Base-by-base conservation (phyloP, 352 stramenopile species). In the Pythium diclinum region DNA sequence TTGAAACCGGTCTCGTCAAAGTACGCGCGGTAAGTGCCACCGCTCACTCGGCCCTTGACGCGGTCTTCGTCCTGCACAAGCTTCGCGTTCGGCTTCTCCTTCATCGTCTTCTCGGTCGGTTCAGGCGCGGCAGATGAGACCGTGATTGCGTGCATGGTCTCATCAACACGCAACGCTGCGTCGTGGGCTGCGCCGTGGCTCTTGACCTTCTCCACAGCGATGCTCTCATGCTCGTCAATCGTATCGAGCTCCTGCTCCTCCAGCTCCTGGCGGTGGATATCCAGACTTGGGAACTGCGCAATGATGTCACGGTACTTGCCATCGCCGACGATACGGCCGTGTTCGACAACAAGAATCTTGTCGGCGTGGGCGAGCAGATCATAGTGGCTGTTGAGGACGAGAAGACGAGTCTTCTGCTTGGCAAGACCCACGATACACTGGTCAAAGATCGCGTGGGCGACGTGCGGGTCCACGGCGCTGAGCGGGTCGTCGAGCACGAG, bases 331-430 rank as follows among this genome's bases (percentile, higher is more conserved):
- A 77, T 73, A 32, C 44, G 57, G 13, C 71, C 71, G 46, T 75
- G 32, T 44, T 69, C 36, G n/a, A 77, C 59, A 10, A 77, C 63
- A n/a, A 77, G 34, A 32, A 76, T 73, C 51, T 74, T 59, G 60
- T 75, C 68, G 5, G 68, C 68, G 56, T 71, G 68, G 7, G 25
- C 30, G 2, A 75, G 46, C 56, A 77, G 46, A 32, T 75, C 63
- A 32, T 75, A 75, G 61, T 77, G 66, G 40, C 66, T 74, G 63
- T 77, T 73, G 16, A 92, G 97, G 5, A 96, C 92, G 8, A 97
- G 76, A 47, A 98, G 61, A 3, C 96, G 77, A 10, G 81, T 91
- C 60, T 79, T 79, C 59, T 53, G 16, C 42, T 64, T 59, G n/a
- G 65, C 65, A 6, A 76, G 42, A 7, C 69, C 59, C 0, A 72